Evolutionary conservation across 306 rosid species (phyloP).

Genomic region (Oemleria cerasiformis): DNA sequence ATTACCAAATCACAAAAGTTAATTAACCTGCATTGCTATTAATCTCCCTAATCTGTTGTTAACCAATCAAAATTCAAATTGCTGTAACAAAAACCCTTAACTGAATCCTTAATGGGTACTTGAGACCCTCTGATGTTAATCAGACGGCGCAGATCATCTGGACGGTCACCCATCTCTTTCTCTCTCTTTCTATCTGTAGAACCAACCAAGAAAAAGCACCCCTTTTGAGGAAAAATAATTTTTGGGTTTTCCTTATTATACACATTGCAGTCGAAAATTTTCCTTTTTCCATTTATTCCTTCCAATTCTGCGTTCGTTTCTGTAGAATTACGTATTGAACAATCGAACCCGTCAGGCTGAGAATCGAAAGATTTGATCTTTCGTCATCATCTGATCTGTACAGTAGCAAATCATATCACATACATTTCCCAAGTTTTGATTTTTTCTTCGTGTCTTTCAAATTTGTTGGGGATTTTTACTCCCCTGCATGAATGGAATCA

Average conservation of each 20-base stretch:
- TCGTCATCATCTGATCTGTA: slow-evolving; percentile 1
- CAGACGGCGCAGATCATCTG: slow-evolving; percentile 15
- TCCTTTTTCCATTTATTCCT: background rate
- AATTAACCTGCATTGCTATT: background rate
- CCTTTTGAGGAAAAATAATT: slow-evolving; percentile 20
- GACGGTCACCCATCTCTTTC: slow-evolving; percentile 9
- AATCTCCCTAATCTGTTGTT: background rate
- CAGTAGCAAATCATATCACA: background rate
- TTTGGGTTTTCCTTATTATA: background rate
- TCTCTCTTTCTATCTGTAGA: background rate
- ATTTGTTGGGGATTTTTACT: slow-evolving; percentile 1
- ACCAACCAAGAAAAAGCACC: slow-evolving; percentile 22
- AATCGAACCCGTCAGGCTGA: slow-evolving; percentile 13
- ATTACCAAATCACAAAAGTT: background rate
- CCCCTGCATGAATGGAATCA: slow-evolving; percentile 45
- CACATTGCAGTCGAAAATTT: slow-evolving; percentile 14
- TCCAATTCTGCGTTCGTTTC: slow-evolving; percentile 6
- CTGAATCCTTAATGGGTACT: background rate
- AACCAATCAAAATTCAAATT: background rate
- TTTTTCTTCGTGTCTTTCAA: background rate
- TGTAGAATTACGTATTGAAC: background rate
- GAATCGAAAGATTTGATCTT: slow-evolving; percentile 9
- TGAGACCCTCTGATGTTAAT: slow-evolving; percentile 26
- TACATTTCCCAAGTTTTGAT: background rate
- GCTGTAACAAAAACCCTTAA: background rate